These are phyloP conservation scores for Pichia ethanolica DNA, from an alignment of 805 yeast genomes.

Conservation along the genomic window DNA sequence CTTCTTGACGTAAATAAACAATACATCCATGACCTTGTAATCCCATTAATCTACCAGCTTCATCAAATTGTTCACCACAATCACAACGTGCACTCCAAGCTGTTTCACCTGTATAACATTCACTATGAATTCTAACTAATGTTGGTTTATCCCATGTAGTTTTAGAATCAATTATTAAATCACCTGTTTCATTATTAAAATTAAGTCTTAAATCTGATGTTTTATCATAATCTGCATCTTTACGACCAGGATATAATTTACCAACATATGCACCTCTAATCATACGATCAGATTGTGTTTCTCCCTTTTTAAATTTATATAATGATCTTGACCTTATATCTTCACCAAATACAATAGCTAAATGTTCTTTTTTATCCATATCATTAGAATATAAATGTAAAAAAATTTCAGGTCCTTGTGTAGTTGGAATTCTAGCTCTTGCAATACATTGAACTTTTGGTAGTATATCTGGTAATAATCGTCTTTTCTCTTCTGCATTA, in stretches of 20 bases:
- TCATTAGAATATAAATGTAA: slow-evolving; percentile 83
- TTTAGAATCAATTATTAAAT: slow-evolving; percentile 26
- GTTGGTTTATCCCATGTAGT: slow-evolving; percentile 35
- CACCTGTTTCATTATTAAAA: slow-evolving; percentile 34
- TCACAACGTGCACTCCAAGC: slow-evolving; percentile 99
- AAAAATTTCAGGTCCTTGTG: slow-evolving; percentile 89
- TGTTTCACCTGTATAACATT: slow-evolving; percentile 98
- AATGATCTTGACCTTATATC: slow-evolving; percentile 73
- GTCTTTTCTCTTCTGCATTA: slow-evolving; percentile 24
- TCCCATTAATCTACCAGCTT: slow-evolving; percentile 93
- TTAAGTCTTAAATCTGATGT: slow-evolving; percentile 29
- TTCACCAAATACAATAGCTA: slow-evolving; percentile 96
- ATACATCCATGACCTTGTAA: slow-evolving; percentile 84
- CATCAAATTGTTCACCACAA: slow-evolving; percentile 98
- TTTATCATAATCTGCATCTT: slow-evolving; percentile 56
- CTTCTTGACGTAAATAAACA: slow-evolving; percentile 94
- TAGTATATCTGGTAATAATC: slow-evolving; percentile 43
- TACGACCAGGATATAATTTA: slow-evolving; percentile 78
- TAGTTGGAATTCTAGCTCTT: slow-evolving; percentile 94
- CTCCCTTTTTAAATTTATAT: slow-evolving; percentile 54
- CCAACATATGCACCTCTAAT: slow-evolving; percentile 98
- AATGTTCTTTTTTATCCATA: slow-evolving; percentile 84
- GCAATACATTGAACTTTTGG: slow-evolving; percentile 85
- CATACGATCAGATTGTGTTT: slow-evolving; percentile 89
- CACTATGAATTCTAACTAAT: slow-evolving; percentile 87